phyloP scores from a whole-genome alignment of 352 stramenopile species.

The Phytophthora fragariae region DNA sequence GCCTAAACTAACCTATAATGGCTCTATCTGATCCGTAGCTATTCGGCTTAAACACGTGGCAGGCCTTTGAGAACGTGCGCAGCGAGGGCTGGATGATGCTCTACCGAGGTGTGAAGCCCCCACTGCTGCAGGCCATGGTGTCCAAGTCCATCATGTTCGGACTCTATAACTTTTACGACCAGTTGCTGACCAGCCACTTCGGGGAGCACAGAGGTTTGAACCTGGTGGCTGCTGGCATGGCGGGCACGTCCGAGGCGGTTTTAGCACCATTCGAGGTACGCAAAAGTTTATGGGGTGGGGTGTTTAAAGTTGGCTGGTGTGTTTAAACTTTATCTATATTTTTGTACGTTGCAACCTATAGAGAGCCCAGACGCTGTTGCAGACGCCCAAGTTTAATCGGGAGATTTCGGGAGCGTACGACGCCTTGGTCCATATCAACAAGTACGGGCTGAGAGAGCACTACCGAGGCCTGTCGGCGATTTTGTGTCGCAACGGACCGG shows the following conservation, averaged over 20 bases:
- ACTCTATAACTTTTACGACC: constrained; percentile 89
- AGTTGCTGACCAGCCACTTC: constrained; percentile 55
- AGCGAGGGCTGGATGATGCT: constrained; percentile 70
- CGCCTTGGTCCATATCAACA: constrained; percentile 81
- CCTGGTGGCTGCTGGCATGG: constrained; percentile 66
- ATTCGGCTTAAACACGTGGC: constrained; percentile 74
- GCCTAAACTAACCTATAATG: background rate
- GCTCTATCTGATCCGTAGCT: constrained; percentile 45
- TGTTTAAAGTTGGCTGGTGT: no score
- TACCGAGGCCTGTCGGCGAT: constrained; percentile 86
- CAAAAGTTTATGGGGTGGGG: background rate
- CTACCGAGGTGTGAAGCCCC: constrained; percentile 87
- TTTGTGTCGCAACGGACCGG: constrained; percentile 84
- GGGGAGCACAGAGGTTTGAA: constrained; percentile 55
- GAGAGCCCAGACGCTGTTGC: constrained; percentile 86
- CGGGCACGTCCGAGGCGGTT: constrained; percentile 85
- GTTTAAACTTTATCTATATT: no score
- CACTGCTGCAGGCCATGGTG: constrained; percentile 84
- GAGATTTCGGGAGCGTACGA: constrained; percentile 82
- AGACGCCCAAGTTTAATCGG: constrained; percentile 89
- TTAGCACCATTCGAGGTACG: constrained; percentile 87
- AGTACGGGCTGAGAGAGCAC: constrained; percentile 80
- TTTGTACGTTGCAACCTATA: constrained; percentile 25
- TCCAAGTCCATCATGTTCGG: constrained; percentile 93
- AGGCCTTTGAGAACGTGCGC: constrained; percentile 77